Conservation (phyloP, 257 asterid species). For the Forsythia viridissima region DNA sequence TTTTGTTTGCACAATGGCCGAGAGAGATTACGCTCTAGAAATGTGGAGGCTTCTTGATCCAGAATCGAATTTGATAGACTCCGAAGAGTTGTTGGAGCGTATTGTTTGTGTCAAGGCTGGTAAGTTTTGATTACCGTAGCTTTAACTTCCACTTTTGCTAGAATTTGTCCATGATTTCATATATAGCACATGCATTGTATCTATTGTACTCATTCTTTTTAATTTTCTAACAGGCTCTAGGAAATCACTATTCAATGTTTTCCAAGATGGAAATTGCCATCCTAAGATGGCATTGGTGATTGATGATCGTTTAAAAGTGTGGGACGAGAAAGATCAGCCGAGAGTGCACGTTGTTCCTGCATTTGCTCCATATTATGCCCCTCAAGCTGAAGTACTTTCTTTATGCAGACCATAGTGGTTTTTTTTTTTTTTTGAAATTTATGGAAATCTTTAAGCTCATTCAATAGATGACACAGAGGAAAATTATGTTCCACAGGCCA, state of each 20-base stretch:
- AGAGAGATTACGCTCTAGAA: slow-evolving; percentile 95
- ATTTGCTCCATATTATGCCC: slow-evolving; percentile 95
- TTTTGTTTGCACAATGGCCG: slow-evolving; percentile 99
- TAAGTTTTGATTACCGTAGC: slow-evolving; percentile 32
- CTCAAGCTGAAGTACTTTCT: slow-evolving; percentile 87
- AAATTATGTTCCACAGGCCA: slow-evolving; percentile 48
- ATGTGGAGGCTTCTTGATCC: slow-evolving; percentile 99
- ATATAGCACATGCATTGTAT: background rate
- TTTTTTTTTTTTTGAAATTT: background rate
- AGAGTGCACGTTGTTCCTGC: slow-evolving; percentile 99
- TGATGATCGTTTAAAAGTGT: slow-evolving; percentile 95
- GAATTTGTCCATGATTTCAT: slow-evolving; percentile 16
- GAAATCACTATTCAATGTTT: slow-evolving; percentile 87
- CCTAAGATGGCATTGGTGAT: slow-evolving; percentile 98
- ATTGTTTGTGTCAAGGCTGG: slow-evolving; percentile 95
- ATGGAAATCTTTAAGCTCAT: slow-evolving; percentile 9
- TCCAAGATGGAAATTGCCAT: slow-evolving; percentile 84
- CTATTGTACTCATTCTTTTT: background rate
- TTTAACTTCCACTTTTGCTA: slow-evolving; percentile 3
- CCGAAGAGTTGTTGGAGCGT: slow-evolving; percentile 74
- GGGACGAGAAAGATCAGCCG: slow-evolving; percentile 98
- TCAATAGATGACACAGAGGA: slow-evolving; percentile 25
- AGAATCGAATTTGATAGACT: slow-evolving; percentile 77
- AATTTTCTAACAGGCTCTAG: slow-evolving; percentile 51
- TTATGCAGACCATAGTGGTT: slow-evolving; percentile 10